phyloP scores from a whole-genome alignment of 306 rosid genomes.

The Luffa acutangula region DNA sequence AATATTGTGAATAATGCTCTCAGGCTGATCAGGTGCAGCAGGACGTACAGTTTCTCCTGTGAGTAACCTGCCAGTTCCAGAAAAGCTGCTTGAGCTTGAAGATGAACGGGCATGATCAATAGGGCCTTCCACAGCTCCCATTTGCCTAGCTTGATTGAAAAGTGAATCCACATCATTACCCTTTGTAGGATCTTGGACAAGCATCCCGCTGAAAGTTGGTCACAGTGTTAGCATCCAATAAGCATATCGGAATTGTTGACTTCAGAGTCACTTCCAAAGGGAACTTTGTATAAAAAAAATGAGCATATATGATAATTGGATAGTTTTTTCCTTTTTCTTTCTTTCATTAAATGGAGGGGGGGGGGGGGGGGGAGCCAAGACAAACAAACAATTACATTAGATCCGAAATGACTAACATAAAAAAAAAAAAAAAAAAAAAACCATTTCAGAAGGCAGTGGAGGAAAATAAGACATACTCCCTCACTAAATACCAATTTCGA shows the following conservation, averaged over 20 bases:
- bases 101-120: slow-evolving; percentile 55
- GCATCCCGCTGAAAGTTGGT: slow-evolving; percentile 73
- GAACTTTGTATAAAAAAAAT: neutral
- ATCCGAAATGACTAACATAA: neutral
- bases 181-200: slow-evolving; percentile 93
- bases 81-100: slow-evolving; percentile 77
- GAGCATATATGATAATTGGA: neutral
- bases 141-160: slow-evolving; percentile 77
- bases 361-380: neutral
- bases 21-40: slow-evolving; percentile 71
- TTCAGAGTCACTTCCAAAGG: neutral
- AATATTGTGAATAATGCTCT: slow-evolving; percentile 72
- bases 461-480: neutral
- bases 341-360: neutral
- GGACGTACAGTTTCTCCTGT: slow-evolving; percentile 65
- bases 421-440: neutral
- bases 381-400: neutral
- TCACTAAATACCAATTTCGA: neutral
- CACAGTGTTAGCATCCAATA: neutral
- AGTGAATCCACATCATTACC: slow-evolving; percentile 78
- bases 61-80: slow-evolving; percentile 86
- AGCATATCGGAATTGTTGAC: neutral
- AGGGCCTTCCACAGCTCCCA: slow-evolving; percentile 84
- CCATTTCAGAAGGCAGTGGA: neutral
- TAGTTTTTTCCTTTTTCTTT: neutral